Conservation (phyloP, 208 protist genomes). For the Entamoeba nuttalli region DNA sequence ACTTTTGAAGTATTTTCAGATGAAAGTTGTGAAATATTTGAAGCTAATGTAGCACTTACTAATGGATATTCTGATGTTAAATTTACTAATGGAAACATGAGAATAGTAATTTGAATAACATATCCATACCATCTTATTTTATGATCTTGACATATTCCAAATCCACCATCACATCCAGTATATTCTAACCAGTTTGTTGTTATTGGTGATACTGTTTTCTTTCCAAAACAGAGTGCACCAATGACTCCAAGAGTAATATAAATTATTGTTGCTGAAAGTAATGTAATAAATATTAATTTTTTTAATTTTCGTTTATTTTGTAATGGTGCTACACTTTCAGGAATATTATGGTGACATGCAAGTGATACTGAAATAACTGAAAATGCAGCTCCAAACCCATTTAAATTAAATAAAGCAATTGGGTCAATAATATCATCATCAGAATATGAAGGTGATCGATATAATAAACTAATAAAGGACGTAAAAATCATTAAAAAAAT, state of each 20-base stretch:
- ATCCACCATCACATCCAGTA: neutral
- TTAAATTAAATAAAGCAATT: neutral
- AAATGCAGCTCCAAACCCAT: neutral
- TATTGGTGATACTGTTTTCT: neutral
- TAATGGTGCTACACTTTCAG: neutral
- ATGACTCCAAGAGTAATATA: neutral
- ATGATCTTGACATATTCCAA: neutral
- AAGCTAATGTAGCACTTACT: neutral
- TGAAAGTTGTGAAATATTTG: neutral
- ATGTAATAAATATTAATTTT: neutral
- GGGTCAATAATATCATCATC: neutral
- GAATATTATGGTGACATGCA: neutral
- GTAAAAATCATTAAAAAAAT: neutral
- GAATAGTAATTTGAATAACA: neutral
- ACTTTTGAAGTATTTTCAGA: neutral
- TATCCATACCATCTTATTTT: neutral
- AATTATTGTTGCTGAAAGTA: neutral
- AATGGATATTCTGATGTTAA: neutral
- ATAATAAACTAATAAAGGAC: neutral
- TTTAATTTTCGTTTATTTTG: neutral
- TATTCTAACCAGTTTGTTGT: neutral
- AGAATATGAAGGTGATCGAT: neutral
- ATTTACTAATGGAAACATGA: neutral
- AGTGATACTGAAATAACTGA: neutral
- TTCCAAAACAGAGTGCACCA: neutral